Evolutionary conservation across 306 rosid genomes (phyloP).

Genomic region (Fagus sylvatica): DNA sequence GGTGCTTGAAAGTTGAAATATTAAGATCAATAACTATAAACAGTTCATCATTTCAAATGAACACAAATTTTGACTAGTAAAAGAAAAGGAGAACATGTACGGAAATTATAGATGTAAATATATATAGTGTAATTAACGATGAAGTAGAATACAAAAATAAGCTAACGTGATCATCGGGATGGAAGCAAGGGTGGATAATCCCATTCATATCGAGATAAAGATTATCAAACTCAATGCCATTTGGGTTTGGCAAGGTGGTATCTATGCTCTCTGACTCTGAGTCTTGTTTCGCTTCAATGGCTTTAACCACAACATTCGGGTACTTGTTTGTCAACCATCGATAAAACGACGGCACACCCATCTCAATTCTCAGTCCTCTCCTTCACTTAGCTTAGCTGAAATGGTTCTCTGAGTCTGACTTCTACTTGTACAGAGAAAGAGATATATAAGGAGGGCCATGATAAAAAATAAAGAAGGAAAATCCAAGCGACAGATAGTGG

Average conservation of each 20-base stretch:
- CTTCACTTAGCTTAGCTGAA: no score
- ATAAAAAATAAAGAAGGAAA: no score
- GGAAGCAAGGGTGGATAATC: slow-evolving; percentile 62
- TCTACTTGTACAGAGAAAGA: no score
- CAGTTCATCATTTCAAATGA: no score
- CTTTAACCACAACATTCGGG: slow-evolving; percentile 14
- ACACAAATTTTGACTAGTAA: no score
- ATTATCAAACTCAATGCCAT: slow-evolving; percentile 41
- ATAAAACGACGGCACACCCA: slow-evolving; percentile 65
- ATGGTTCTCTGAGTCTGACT: no score
- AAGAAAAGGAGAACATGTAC: no score
- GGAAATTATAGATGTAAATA: background rate
- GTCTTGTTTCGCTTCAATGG: slow-evolving; percentile 17
- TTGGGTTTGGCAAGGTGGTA: slow-evolving; percentile 27
- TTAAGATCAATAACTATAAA: no score
- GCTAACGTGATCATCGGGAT: slow-evolving; percentile 34
- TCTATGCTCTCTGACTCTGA: background rate
- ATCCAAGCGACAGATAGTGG: no score
- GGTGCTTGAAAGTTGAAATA: no score
- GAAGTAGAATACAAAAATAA: background rate
- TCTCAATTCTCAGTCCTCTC: background rate
- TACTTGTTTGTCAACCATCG: slow-evolving; percentile 49
- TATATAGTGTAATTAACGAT: background rate
- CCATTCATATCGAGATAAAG: slow-evolving; percentile 61
- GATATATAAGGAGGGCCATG: no score